phyloP scores from a whole-genome alignment of 2,329 filamentous ascomycete genomes.

The Cadophora malorum region DNA sequence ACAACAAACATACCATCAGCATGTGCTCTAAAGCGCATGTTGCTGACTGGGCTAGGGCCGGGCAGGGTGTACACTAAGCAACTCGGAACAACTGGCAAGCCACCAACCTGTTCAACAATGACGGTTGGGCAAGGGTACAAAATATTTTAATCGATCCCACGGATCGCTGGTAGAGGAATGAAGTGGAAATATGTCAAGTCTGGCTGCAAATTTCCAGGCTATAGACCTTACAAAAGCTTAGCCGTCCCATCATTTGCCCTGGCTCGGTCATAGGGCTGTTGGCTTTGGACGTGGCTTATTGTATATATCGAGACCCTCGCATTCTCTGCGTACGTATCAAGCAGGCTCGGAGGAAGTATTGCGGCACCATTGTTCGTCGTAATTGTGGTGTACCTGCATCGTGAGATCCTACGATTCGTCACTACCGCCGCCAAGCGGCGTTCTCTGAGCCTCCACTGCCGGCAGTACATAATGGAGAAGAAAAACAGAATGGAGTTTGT shows the following conservation, averaged over 20 bases:
- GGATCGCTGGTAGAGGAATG: neutral
- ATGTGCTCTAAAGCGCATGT: neutral
- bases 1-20: neutral
- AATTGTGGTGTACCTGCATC: neutral
- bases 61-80: constrained; percentile 15
- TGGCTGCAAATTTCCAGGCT: neutral
- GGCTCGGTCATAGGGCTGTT: neutral
- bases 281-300: neutral
- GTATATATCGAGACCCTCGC: neutral
- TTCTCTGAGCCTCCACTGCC: neutral
- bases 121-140: neutral
- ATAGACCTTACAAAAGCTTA: neutral
- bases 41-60: neutral
- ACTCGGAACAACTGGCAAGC: neutral
- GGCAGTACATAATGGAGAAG: too few relatives aligned
- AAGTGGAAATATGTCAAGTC: neutral
- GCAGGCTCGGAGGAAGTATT: neutral
- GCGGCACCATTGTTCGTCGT: neutral
- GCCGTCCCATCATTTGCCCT: neutral
- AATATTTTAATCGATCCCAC: neutral
- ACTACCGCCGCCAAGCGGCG: neutral
- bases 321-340: neutral
- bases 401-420: neutral
- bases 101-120: neutral
- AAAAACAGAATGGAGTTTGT: neutral